A percentile compares a stretch with the other conserved stretches of the same genome.
phyloP scores from a whole-genome alignment of 2,329 filamentous ascomycete species.

The Lachnum nothofagi region DNA sequence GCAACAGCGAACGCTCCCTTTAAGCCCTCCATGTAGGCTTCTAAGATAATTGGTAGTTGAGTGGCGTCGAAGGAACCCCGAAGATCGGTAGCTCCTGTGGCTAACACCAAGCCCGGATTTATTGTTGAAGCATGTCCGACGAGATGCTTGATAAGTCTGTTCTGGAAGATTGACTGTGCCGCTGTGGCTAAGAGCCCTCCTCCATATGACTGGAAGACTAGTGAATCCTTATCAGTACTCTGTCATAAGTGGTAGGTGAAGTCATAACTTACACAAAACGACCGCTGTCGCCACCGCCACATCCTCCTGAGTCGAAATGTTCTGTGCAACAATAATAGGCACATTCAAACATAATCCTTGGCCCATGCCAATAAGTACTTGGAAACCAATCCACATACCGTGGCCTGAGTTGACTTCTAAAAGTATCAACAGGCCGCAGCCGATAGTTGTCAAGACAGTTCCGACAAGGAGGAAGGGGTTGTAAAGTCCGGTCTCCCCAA shows the following conservation, averaged over 20 bases:
- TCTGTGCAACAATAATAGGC: slow-evolving; percentile 49
- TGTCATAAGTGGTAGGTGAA: too few species aligned
- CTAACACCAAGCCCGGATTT: slow-evolving; percentile 33
- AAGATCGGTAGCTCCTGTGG: slow-evolving; percentile 35
- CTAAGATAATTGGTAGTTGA: slow-evolving; percentile 11
- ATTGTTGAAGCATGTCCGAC: slow-evolving; percentile 35
- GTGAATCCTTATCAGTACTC: too few species aligned
- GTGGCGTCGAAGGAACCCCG: slow-evolving; percentile 41
- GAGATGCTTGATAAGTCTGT: slow-evolving; percentile 41
- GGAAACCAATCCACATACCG: slow-evolving; percentile 51
- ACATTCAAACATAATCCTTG: slow-evolving; percentile 55
- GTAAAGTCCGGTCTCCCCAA: background rate
- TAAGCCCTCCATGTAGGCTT: slow-evolving; percentile 19
- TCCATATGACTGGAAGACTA: slow-evolving; percentile 19
- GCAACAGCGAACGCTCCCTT: slow-evolving; percentile 16
- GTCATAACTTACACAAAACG: slow-evolving; percentile 41
- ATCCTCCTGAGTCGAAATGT: slow-evolving; percentile 45
- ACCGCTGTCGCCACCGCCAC: slow-evolving; percentile 49
- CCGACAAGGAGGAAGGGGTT: slow-evolving; percentile 1
- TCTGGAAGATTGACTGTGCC: slow-evolving; percentile 24
- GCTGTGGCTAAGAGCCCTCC: slow-evolving; percentile 22
- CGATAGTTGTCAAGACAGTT: slow-evolving; percentile 32
- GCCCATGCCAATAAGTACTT: slow-evolving; percentile 49
- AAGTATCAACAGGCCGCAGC: slow-evolving; percentile 49
- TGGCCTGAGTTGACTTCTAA: slow-evolving; percentile 43